Base-by-base conservation (phyloP, 2,329 filamentous ascomycete species). In the Ceratocystiopsis brevicomis region DNA sequence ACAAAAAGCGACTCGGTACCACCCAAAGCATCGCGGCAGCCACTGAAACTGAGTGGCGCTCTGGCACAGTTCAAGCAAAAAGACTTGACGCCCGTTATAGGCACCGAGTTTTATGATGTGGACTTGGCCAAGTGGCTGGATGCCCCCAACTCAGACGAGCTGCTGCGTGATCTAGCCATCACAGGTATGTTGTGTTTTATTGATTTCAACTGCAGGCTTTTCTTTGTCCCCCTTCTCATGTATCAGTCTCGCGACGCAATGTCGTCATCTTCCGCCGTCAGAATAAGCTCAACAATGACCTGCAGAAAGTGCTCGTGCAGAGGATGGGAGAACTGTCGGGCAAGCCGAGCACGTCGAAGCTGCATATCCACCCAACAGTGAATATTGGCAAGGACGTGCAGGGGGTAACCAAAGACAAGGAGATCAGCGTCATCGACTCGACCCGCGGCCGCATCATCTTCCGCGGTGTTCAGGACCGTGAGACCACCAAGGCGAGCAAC, bases 241-340 rank as follows among this genome's bases (percentile, higher is more conserved):
- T 33, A 33, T 2, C 17, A 76, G 72, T 78, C 48, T 76, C 74
- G 1, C 66, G 71, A 48, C 65, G 76, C 14, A 73, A 73, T 1
- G 75, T 79, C 2, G 73, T 79, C 37, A 77, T 79, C 57, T 75
- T 79, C 55, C 68, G 75, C 14, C 62, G 65, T 11, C 76, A 80
- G 47, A 60, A 73, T 51, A 62, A 67, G 48, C 57, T 77, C 6
- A 64, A 63, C 49, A 67, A 76, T 49, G 69, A 71, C 0, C 61
- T 74, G 6, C 73, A 76, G 51, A 80, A 80, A 57, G 56, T 67
- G 19, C 59, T 81, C 0, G 68, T 72, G 33, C 63, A 73, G 13
- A 64, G 66, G 1, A 63, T 81, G 2, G 76, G 77, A 10, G 60
- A 71, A 51, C 61, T 79, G 11, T 64, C 68, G 1, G 74, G 74